Percentiles rank a stretch among this genome's conserved stretches.
Conservation (phyloP, 1,284 basidiomycete genomes). For the Cryptococcus sp. region DNA sequence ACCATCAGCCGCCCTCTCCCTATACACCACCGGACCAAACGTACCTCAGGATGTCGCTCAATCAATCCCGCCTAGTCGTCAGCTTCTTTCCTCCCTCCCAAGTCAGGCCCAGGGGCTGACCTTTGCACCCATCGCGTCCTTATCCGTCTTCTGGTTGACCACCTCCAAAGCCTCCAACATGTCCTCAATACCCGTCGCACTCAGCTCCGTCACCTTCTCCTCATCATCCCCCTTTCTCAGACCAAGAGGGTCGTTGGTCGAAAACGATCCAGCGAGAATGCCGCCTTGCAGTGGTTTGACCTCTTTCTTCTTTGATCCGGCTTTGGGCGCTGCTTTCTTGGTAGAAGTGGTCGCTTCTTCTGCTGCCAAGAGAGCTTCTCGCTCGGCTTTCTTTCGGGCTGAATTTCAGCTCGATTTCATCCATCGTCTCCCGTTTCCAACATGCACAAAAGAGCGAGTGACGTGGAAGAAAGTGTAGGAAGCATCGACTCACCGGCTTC, state of each 20-base stretch:
- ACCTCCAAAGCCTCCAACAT: conserved; percentile 83
- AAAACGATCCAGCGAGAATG: conserved; percentile 23
- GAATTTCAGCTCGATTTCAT: no score
- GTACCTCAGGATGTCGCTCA: conserved; percentile 85
- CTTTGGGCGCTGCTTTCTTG: conserved; percentile 54
- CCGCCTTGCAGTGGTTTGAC: conserved; percentile 7
- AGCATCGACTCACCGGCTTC: conserved; percentile 21
- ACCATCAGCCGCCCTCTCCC: not conserved
- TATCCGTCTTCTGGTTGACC: conserved; percentile 87
- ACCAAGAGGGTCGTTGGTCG: conserved; percentile 58
- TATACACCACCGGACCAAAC: not conserved
- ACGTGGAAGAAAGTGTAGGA: not conserved
- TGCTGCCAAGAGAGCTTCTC: conserved; percentile 57
- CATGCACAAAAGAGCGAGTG: no score
- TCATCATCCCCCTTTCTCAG: conserved; percentile 48
- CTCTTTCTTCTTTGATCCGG: conserved; percentile 35
- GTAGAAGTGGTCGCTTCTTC: conserved; percentile 67
- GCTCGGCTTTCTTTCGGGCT: conserved; percentile 51
- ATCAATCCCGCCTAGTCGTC: conserved; percentile 63
- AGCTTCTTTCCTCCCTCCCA: not conserved
- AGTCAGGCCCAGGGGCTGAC: conserved; percentile 15
- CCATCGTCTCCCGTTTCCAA: no score
- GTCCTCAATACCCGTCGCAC: conserved; percentile 85
- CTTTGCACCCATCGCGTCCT: conserved; percentile 68
- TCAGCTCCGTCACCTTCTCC: conserved; percentile 61